Base-by-base conservation (phyloP, 2,329 filamentous ascomycete genomes). In the Mycocentrospora acerina region DNA sequence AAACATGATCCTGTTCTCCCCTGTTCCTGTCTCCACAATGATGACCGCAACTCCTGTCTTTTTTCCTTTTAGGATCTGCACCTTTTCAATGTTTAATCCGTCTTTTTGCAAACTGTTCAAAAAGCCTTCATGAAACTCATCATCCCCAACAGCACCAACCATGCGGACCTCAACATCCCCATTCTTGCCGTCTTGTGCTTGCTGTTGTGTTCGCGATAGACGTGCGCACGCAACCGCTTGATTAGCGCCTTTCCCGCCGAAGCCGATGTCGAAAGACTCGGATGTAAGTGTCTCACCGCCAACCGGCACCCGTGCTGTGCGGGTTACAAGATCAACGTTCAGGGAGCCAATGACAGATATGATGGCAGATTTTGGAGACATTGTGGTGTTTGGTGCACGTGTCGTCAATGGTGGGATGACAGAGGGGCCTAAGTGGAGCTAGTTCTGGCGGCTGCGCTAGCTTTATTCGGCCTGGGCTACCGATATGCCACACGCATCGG, bases 171-270 rank as follows among this genome's bases (percentile, higher is more conserved):
- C 60, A 22, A 74, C 65, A 51, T 64, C 60, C 8, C 57, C 55
- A 0, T 44, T 34, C 31, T 53, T 48, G 3, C 44, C 39, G 8
- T 47, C 37, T 6, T 42, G 35, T 12, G 61, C 59, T 40, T 65
- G 59, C 6, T 53, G 29, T 36, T 60, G 50, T 2, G 72, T 73
- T 18, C 85, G 79, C 1, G 88, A 93, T 34, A 94, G 80, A 48
- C 91, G 87, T 34, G 85, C 87, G 70, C 86, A 90, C 16, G 90
- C 89, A 39, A 95, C 87, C 43, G 90, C 90, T 73, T 97, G 91
- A 73, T 97, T 97, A 44, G 90, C 90, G 49, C 91, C 91, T 72
- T 98, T 98, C 40, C 93, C 91, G 57, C 91, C 93, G 19, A 86
- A 84, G 29, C 86, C 90, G 24, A 85, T 88, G 60, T 78, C 78